Evolutionary conservation across 257 asterid species (phyloP), one percentile per base, ranked within the genome.

Genomic region (Solanum peruvianum): DNA sequence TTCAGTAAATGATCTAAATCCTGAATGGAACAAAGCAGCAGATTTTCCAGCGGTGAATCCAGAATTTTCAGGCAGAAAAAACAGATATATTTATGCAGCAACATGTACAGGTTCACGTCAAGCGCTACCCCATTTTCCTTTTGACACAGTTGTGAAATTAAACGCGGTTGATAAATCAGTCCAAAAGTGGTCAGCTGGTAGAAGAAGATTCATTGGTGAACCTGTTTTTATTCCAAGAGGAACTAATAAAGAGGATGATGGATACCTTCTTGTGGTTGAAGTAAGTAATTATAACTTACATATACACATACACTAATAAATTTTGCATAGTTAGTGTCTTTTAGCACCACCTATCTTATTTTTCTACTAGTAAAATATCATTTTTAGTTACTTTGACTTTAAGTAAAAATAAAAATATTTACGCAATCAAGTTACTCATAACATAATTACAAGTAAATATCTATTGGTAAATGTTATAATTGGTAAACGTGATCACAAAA

Each of bases 41-140:
- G 99, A 97, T 93, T 97, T 97, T 44, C 99, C 99, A 7, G 96
- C 92, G 6, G 96, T 97, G 35, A 96, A 96, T 87, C 98, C 92
- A 76, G 93, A 93, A 1, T 90, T 85, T 47, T 93, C 98, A 2
- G 99, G 99, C 77, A 84, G 88, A 20, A 87, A 87, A 56, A 95
- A 93, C 85, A 70, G 82, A 1, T 95, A 89, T 84, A 83, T 94
- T 23, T 97, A 97, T 56, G 97, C 99, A 33, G 97, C 99, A 10
- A 93, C 98, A 52, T 92, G 98, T 47, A 93, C 98, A 33, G 99
- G 99, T 25, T 91, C 93, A 4, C 98, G 99, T 62, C 93, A 83
- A 77, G 95, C 98, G 2, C 37, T 97, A 73, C 99, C 98, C 23
- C 95, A 95, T 87, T 97, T 97, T 60, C 99, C 99, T 6, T 97